These are phyloP conservation scores for Acidiella bohemica DNA, from an alignment of 495 filamentous ascomycete species.

Conservation along the genomic window DNA sequence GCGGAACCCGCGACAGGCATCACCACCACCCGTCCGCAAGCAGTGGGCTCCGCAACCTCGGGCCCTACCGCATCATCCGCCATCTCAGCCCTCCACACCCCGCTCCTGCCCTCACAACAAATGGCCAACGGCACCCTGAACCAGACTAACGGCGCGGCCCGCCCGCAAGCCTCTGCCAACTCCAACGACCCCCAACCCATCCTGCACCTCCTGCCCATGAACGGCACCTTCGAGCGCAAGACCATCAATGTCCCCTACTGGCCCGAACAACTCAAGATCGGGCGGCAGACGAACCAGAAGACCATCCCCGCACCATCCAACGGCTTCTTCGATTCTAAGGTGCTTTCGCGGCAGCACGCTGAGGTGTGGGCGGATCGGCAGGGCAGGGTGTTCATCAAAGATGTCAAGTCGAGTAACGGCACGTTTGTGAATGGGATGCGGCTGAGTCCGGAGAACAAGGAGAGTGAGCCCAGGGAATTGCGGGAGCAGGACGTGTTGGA, in stretches of 20 bases:
- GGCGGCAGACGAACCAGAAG: constrained; percentile 92
- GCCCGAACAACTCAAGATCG: constrained; percentile 81
- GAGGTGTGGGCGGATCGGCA: constrained; percentile 85
- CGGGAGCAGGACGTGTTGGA: constrained; percentile 80
- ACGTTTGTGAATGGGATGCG: constrained; percentile 94
- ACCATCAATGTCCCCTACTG: constrained; percentile 81
- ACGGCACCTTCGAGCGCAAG: constrained; percentile 92
- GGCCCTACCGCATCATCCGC: constrained; percentile 54
- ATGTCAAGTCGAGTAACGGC: constrained; percentile 96
- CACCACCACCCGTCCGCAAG: constrained; percentile 47
- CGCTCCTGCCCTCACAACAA: constrained; percentile 62
- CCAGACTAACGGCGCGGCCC: constrained; percentile 51
- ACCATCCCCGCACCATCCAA: constrained; percentile 80
- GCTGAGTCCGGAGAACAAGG: constrained; percentile 79
- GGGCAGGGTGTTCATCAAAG: constrained; percentile 89
- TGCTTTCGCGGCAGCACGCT: constrained; percentile 88
- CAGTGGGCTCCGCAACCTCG: constrained; percentile 46
- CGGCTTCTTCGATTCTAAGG: constrained; percentile 96
- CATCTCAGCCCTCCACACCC: constrained; percentile 63
- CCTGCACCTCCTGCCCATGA: constrained; percentile 70
- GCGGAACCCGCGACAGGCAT: constrained; percentile 52
- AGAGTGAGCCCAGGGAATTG: constrained; percentile 87
- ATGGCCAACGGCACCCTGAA: constrained; percentile 40
- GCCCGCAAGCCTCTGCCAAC: constrained; percentile 37
- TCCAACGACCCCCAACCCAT: constrained; percentile 54